These are phyloP conservation scores for Talaromyces adpressus DNA, from an alignment of 495 filamentous ascomycete genomes.

Conservation along the genomic window DNA sequence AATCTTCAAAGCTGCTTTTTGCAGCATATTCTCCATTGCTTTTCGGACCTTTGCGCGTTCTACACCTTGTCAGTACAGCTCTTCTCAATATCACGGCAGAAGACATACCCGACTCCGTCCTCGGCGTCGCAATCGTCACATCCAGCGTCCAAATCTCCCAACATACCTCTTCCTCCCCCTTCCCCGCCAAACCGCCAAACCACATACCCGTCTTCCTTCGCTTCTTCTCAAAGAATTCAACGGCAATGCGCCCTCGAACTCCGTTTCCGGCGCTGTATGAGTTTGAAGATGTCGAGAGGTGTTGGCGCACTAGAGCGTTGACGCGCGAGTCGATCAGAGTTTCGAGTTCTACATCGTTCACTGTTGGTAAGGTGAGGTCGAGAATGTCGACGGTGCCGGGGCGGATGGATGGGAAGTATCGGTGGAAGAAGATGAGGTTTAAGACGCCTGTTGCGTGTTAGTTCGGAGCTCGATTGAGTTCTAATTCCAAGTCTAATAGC, in stretches of 20 bases:
- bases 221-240: slow-evolving; percentile 94
- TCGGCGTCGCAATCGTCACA: slow-evolving; percentile 80
- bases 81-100: not conserved
- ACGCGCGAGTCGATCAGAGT: slow-evolving; percentile 87
- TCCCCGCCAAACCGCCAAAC: slow-evolving; percentile 52
- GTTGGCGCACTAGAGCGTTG: slow-evolving; percentile 60
- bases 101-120: slow-evolving; percentile 75
- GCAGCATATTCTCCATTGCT: slow-evolving; percentile 80
- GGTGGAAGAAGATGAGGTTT: slow-evolving; percentile 98
- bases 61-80: slow-evolving; percentile 21
- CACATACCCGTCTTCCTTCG: slow-evolving; percentile 64
- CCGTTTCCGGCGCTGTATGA: slow-evolving; percentile 42
- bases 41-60: slow-evolving; percentile 80
- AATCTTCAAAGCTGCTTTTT: slow-evolving; percentile 81
- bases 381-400: slow-evolving; percentile 87
- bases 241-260: slow-evolving; percentile 71
- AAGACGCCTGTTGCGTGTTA: slow-evolving; percentile 61
- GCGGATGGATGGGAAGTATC: slow-evolving; percentile 81
- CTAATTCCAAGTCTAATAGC: not conserved
- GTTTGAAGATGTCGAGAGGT: slow-evolving; percentile 38
- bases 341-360: slow-evolving; percentile 83
- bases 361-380: slow-evolving; percentile 81
- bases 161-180: slow-evolving; percentile 84
- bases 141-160: slow-evolving; percentile 96
- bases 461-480: not conserved